Percentiles rank a stretch among this genome's conserved stretches.
phyloP scores from a whole-genome alignment of 1,284 basidiomycete genomes.

The Rhodotorula sp. region DNA sequence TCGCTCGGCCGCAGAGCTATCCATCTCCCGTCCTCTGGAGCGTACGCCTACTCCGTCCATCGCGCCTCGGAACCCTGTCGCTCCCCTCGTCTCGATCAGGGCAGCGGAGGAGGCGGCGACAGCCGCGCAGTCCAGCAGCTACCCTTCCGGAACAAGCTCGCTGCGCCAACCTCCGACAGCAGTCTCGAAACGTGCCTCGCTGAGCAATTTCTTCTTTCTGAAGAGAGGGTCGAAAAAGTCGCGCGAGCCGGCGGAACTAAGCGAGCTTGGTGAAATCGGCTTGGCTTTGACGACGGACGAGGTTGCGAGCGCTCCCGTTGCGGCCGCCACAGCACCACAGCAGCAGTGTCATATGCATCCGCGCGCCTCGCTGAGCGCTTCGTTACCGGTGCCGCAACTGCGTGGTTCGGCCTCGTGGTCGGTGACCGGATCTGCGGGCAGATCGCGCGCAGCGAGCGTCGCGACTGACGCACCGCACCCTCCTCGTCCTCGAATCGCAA shows the following conservation, averaged over 20 bases:
- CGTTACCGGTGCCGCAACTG: too few relatives aligned
- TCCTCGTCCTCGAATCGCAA: too few relatives aligned
- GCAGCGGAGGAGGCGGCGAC: neutral
- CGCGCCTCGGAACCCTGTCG: neutral
- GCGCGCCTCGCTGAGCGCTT: neutral
- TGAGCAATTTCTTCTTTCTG: neutral
- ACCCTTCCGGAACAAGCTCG: neutral
- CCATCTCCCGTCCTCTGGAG: constrained; percentile 17
- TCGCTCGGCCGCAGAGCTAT: constrained; percentile 1
- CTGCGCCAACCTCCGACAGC: neutral
- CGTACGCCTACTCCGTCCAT: neutral
- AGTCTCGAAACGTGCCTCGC: neutral
- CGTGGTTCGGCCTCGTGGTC: too few relatives aligned
- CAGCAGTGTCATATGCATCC: neutral
- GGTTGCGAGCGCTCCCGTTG: neutral
- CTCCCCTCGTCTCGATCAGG: neutral
- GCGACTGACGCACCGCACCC: too few relatives aligned
- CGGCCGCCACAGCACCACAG: neutral
- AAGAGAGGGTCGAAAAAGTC: too few relatives aligned
- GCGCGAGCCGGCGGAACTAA: too few relatives aligned
- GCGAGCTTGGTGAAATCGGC: too few relatives aligned
- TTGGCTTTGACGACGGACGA: neutral
- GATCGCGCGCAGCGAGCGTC: too few relatives aligned
- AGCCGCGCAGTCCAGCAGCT: neutral
- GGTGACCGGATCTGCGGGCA: too few relatives aligned